Percentiles rank a stretch among this genome's conserved stretches.
Conservation (phyloP, 306 rosid species). For the Potentilla sterilis region DNA sequence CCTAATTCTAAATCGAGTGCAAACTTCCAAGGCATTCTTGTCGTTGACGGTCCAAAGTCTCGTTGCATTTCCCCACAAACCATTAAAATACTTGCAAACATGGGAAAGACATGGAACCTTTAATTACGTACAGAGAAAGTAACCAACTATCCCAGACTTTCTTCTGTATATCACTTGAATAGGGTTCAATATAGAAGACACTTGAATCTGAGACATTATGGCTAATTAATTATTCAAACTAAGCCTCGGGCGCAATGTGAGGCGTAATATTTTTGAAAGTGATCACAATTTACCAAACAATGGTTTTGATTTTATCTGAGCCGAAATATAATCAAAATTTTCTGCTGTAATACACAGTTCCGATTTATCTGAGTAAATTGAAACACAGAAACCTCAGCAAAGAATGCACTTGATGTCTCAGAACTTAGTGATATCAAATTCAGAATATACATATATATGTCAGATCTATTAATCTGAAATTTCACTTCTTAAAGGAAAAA, state of each 20-base stretch:
- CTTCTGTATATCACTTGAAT: neutral
- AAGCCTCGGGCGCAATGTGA: constrained; percentile 52
- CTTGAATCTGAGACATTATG: neutral
- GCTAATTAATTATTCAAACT: neutral
- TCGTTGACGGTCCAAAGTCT: constrained; percentile 42
- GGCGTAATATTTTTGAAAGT: constrained; percentile 49
- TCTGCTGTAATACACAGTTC: neutral
- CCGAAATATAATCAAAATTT: no score
- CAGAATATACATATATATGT: neutral
- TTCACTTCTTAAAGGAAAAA: neutral
- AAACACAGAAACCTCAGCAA: neutral
- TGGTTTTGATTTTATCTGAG: neutral
- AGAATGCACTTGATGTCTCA: neutral
- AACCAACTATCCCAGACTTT: neutral
- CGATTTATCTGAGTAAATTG: neutral
- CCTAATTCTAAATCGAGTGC: neutral
- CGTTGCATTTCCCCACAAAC: constrained; percentile 29
- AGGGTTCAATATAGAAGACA: neutral
- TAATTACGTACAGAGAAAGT: neutral
- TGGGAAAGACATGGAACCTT: neutral
- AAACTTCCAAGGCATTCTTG: constrained; percentile 41
- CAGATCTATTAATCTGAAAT: neutral
- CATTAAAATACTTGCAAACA: neutral
- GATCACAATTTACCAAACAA: constrained; percentile 23
- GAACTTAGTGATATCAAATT: neutral